Percentiles rank a stretch among this genome's conserved stretches.
Evolutionary conservation across 73 alveolate species (phyloP).

Genomic region (Symbiodinium natans): DNA sequence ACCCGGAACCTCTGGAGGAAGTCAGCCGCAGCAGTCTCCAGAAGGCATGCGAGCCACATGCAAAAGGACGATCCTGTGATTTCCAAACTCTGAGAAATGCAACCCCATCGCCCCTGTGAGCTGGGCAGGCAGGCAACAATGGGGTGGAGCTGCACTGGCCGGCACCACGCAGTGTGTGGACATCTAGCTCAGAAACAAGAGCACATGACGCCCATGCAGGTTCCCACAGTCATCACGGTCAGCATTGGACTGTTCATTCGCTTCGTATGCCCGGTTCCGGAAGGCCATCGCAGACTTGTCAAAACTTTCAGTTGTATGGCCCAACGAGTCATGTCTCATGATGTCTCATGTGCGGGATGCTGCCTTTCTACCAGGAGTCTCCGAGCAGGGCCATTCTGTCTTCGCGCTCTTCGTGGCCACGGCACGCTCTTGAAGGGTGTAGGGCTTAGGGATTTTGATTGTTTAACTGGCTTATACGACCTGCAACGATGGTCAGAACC

Average conservation of each 20-base stretch:
- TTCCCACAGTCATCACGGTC: conserved; percentile 34
- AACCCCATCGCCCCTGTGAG: too few relatives aligned
- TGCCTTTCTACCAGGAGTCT: conserved; percentile 23
- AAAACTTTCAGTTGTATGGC: not conserved
- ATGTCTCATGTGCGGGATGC: not conserved
- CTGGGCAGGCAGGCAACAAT: not conserved
- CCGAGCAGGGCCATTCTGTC: conserved; percentile 63
- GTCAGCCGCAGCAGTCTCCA: not conserved
- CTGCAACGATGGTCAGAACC: too few relatives aligned
- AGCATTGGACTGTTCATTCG: conserved; percentile 62
- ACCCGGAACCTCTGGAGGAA: too few relatives aligned
- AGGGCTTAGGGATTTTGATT: too few relatives aligned
- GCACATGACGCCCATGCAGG: conserved; percentile 12
- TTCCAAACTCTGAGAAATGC: too few relatives aligned
- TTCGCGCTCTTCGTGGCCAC: conserved; percentile 91
- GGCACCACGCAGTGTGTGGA: not conserved
- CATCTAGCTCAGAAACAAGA: too few relatives aligned
- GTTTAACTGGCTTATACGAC: too few relatives aligned
- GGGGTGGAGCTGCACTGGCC: not conserved
- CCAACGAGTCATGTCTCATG: not conserved
- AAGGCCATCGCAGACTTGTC: conserved; percentile 1
- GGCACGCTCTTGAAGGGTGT: not conserved
- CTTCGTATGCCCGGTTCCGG: conserved; percentile 56
- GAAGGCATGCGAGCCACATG: not conserved
- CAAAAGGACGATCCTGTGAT: too few relatives aligned